Evolutionary conservation across 768 basidiomycete genomes (phyloP).

Genomic region (Sporobolomyces pararoseus): DNA sequence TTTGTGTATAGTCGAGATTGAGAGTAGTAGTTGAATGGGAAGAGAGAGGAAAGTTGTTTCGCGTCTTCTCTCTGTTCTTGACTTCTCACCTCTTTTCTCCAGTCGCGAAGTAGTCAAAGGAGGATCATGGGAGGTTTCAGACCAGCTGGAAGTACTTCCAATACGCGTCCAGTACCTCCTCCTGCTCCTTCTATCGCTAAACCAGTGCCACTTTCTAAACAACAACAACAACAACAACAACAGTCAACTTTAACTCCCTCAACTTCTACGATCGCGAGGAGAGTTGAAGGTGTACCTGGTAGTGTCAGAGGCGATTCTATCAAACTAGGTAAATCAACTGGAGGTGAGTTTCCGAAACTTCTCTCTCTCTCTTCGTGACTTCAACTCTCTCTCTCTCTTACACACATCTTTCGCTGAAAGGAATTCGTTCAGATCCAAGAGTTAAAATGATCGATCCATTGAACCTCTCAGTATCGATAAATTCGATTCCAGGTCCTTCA

Average conservation of each 20-base stretch:
- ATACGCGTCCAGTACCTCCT: background rate
- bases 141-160: conserved; percentile 1
- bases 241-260: background rate
- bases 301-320: background rate
- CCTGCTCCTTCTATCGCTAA: background rate
- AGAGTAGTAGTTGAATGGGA: background rate
- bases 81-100: background rate
- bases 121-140: conserved; percentile 5
- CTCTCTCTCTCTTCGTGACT: background rate
- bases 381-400: background rate
- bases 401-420: background rate
- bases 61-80: background rate
- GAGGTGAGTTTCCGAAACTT: background rate
- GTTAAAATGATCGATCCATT: conserved; percentile 1
- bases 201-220: background rate
- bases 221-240: too few relatives aligned
- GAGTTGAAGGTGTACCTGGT: conserved; percentile 6
- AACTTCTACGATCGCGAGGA: background rate
- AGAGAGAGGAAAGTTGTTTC: background rate
- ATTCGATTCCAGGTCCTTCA: background rate
- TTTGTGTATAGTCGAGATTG: background rate
- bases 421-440: background rate
- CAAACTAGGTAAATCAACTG: background rate
- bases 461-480: too few relatives aligned
- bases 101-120: background rate